Evolutionary conservation across 768 basidiomycete genomes (phyloP).

Genomic region (Mycena albidolilacea): DNA sequence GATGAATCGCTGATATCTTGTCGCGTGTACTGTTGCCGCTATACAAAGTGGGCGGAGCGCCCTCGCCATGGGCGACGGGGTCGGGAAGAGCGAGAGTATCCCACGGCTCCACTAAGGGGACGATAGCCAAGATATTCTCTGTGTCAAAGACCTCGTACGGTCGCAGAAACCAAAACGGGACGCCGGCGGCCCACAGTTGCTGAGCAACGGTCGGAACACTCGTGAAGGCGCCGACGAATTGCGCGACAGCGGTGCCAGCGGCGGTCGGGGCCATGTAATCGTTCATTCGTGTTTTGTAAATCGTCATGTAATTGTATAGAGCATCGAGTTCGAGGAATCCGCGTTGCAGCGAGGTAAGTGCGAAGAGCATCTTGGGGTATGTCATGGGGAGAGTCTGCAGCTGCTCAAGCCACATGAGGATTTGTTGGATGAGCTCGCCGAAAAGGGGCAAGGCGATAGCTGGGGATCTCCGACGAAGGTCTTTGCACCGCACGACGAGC

Average conservation of each 20-base stretch:
- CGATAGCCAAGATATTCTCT: not conserved
- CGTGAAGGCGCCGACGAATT: conserved; percentile 8
- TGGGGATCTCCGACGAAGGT: not conserved
- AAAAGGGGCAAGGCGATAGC: not conserved
- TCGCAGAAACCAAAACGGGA: conserved; percentile 12
- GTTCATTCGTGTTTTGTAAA: conserved; percentile 8
- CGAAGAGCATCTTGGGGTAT: conserved; percentile 8
- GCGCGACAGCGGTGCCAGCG: not conserved
- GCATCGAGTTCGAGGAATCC: conserved; percentile 3
- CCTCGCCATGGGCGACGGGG: not conserved
- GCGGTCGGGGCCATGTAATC: not conserved
- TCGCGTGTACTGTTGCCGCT: not conserved
- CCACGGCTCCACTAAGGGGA: not conserved
- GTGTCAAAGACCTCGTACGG: not conserved
- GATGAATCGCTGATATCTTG: not conserved
- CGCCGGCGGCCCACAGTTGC: not conserved
- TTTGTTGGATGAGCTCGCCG: not conserved
- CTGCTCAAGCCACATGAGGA: conserved; percentile 10
- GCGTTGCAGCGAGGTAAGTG: conserved; percentile 6
- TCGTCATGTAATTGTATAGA: not conserved
- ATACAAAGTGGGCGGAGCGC: not conserved
- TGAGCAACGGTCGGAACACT: not conserved
- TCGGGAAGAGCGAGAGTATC: too few relatives aligned
- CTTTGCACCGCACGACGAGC: not conserved
- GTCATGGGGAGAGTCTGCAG: conserved; percentile 8